A percentile compares a stretch with the other conserved stretches of the same genome.
phyloP scores from a whole-genome alignment of 208 protist species.

The Strigomonas culicis region DNA sequence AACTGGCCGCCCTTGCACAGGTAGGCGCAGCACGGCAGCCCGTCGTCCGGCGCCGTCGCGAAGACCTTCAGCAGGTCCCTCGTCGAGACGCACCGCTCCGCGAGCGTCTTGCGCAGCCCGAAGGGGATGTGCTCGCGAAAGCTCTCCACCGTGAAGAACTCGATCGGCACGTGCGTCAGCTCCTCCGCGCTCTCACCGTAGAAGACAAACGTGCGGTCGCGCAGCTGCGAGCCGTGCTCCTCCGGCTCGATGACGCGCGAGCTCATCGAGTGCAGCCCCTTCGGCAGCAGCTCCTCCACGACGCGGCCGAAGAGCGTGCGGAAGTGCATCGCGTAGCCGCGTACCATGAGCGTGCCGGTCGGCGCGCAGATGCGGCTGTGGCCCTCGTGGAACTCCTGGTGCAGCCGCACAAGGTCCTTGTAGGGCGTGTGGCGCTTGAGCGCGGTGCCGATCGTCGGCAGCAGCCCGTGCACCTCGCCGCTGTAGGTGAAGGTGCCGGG shows the following conservation, averaged over 20 bases:
- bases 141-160: slow-evolving; percentile 92
- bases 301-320: slow-evolving; percentile 89
- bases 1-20: slow-evolving; percentile 90
- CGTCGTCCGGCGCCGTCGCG: slow-evolving; percentile 68
- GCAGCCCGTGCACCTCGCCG: slow-evolving; percentile 76
- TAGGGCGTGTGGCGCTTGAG: slow-evolving; percentile 62
- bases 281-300: slow-evolving; percentile 82
- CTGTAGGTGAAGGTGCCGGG: slow-evolving; percentile 76
- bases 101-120: slow-evolving; percentile 78
- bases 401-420: slow-evolving; percentile 85
- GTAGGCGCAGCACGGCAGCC: slow-evolving; percentile 71
- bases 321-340: slow-evolving; percentile 81
- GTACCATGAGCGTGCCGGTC: slow-evolving; percentile 74
- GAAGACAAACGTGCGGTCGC: slow-evolving; percentile 88
- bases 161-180: slow-evolving; percentile 86
- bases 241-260: slow-evolving; percentile 87
- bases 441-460: slow-evolving; percentile 84
- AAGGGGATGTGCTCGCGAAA: slow-evolving; percentile 91
- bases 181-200: slow-evolving; percentile 72
- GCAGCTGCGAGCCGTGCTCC: slow-evolving; percentile 27
- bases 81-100: slow-evolving; percentile 52
- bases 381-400: slow-evolving; percentile 76
- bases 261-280: slow-evolving; percentile 80
- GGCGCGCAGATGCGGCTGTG: slow-evolving; percentile 54
- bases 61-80: slow-evolving; percentile 74